Evolutionary conservation across 495 filamentous ascomycete genomes (phyloP).

Genomic region (Neurospora sublineolata): DNA sequence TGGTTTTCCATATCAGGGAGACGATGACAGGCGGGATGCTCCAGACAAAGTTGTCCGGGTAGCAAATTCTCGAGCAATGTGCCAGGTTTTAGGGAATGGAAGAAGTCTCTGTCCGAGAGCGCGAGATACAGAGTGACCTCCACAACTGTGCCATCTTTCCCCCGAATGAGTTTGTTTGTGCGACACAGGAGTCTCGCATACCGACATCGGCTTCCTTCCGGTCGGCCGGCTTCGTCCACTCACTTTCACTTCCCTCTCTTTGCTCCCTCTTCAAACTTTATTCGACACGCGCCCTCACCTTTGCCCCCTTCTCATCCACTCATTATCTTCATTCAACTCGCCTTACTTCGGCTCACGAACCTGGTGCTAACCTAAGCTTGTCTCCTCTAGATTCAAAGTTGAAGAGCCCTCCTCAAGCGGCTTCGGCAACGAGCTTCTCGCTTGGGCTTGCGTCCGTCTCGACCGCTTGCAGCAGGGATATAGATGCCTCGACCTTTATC

Average conservation of each 20-base stretch:
- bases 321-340: not conserved
- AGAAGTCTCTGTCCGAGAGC: not conserved
- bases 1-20: not conserved
- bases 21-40: not conserved
- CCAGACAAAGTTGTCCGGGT: not conserved
- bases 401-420: constrained; percentile 49
- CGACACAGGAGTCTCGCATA: not conserved
- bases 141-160: not conserved
- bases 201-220: not conserved
- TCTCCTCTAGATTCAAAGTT: constrained; percentile 57
- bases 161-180: not conserved
- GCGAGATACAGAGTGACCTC: not conserved
- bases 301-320: not conserved
- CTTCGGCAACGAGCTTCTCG: constrained; percentile 50
- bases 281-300: not conserved
- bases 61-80: not conserved
- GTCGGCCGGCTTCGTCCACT: not conserved
- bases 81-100: not conserved
- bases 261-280: not conserved
- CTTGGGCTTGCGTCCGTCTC: constrained; percentile 82
- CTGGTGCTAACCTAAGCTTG: constrained; percentile 2
- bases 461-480: constrained; percentile 70
- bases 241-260: not conserved
- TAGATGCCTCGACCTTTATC: constrained; percentile 59
- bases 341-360: not conserved